These are phyloP conservation scores for Stipa capillata DNA, from an alignment of 176 grass and related monocot species.

Conservation along the genomic window DNA sequence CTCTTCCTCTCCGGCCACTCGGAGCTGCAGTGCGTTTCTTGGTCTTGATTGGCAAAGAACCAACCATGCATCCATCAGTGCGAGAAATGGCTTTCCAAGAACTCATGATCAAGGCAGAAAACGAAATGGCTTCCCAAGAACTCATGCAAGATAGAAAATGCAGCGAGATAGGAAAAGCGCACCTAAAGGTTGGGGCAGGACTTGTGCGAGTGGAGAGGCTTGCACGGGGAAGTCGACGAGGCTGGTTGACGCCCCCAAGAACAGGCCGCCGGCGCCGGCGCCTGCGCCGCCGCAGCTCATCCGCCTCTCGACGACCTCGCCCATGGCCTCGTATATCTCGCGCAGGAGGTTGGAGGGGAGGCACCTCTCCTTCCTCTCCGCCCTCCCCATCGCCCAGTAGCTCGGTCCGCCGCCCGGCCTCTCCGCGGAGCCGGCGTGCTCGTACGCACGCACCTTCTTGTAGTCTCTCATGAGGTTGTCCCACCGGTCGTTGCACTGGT, in stretches of 20 bases:
- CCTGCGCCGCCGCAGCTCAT: constrained; percentile 8
- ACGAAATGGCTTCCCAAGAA: not conserved
- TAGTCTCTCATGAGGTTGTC: constrained; percentile 97
- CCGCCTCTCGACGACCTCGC: constrained; percentile 50
- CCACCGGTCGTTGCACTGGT: constrained; percentile 99
- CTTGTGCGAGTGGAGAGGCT: constrained; percentile 33
- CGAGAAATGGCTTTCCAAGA: not conserved
- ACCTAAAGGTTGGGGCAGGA: constrained; percentile 10
- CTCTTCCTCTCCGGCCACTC: constrained; percentile 43
- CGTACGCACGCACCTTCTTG: constrained; percentile 95
- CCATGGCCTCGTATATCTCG: constrained; percentile 70
- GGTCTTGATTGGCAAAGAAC: not conserved
- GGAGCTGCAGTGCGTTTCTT: not conserved
- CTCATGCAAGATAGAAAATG: not conserved
- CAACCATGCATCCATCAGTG: not conserved
- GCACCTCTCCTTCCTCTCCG: constrained; percentile 60
- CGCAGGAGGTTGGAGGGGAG: constrained; percentile 75
- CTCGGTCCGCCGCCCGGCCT: constrained; percentile 18
- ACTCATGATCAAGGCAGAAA: not conserved
- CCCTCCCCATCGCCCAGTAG: constrained; percentile 81
- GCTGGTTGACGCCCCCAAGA: not conserved
- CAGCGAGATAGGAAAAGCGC: constrained; percentile 10
- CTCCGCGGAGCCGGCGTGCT: constrained; percentile 9
- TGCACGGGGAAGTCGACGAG: constrained; percentile 20
- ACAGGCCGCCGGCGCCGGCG: not conserved